Conservation (phyloP, 83 land plant genomes). For the Thuja plicata region DNA sequence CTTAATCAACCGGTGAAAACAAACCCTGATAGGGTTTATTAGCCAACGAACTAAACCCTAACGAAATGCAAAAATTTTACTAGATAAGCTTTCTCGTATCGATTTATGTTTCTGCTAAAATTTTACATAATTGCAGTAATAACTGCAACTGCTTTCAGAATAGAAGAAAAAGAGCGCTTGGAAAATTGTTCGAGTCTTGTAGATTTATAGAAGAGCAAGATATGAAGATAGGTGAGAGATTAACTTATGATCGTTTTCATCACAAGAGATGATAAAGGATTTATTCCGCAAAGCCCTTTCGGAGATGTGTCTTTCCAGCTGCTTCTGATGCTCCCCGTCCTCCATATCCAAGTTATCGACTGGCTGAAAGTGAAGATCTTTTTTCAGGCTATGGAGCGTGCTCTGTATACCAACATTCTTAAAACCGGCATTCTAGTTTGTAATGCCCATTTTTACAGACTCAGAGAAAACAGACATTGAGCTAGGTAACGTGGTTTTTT, state of each 20-base stretch:
- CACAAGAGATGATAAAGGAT: slow-evolving; percentile 33
- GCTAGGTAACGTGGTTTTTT: too few relatives aligned
- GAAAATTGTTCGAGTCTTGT: neutral
- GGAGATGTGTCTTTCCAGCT: slow-evolving; percentile 32
- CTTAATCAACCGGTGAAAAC: neutral
- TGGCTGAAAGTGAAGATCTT: neutral
- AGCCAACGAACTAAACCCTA: neutral
- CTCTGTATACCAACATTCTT: too few relatives aligned
- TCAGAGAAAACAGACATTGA: too few relatives aligned
- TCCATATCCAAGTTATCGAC: neutral
- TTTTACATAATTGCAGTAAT: neutral
- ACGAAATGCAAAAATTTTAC: neutral
- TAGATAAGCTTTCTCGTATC: neutral
- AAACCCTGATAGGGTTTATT: neutral
- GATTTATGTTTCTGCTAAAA: neutral
- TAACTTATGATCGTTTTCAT: slow-evolving; percentile 42
- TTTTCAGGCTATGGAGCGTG: neutral
- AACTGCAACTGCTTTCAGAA: neutral
- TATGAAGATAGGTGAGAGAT: neutral
- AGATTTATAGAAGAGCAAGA: neutral
- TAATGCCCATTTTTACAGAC: too few relatives aligned
- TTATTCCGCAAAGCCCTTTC: slow-evolving; percentile 58
- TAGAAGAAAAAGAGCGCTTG: neutral
- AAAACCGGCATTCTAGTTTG: too few relatives aligned
- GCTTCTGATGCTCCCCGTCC: neutral